Evolutionary conservation across 306 rosid genomes (phyloP).

Genomic region (Gastrolobium villosum): DNA sequence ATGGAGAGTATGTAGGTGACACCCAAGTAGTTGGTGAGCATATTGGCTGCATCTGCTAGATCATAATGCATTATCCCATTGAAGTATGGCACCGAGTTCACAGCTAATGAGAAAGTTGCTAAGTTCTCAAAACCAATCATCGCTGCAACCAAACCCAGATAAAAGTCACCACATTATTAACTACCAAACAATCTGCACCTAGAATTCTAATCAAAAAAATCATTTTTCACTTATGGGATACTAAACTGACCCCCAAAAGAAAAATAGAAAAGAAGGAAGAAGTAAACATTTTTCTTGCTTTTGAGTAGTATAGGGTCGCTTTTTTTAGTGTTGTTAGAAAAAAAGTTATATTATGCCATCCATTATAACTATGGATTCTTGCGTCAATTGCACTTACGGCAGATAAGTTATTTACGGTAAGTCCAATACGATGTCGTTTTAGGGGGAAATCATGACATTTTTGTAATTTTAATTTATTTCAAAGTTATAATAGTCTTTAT

Average conservation of each 20-base stretch:
- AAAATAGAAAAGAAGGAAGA: background rate
- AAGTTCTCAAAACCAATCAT: constrained; percentile 72
- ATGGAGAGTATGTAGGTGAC: constrained; percentile 76
- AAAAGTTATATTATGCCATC: too few species aligned
- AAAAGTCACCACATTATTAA: background rate
- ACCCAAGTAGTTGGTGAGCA: constrained; percentile 86
- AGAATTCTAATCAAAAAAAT: background rate
- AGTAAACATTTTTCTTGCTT: background rate
- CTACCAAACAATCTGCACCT: background rate
- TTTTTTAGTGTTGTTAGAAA: too few species aligned
- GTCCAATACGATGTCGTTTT: too few species aligned
- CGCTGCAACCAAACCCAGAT: constrained; percentile 54
- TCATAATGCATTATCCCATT: constrained; percentile 69
- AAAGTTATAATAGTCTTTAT: too few species aligned
- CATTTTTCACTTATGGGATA: background rate
- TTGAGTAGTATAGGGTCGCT: background rate
- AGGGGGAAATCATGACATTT: too few species aligned
- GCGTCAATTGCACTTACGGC: too few species aligned
- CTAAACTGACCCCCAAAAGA: background rate
- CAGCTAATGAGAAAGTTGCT: constrained; percentile 82
- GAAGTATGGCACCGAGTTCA: constrained; percentile 85
- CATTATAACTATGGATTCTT: too few species aligned
- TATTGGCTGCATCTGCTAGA: constrained; percentile 83
- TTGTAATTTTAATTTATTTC: too few species aligned
- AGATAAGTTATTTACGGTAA: too few species aligned